These are phyloP conservation scores for Moesziomyces globuligerus DNA, from an alignment of 1,284 basidiomycete genomes.

Conservation along the genomic window DNA sequence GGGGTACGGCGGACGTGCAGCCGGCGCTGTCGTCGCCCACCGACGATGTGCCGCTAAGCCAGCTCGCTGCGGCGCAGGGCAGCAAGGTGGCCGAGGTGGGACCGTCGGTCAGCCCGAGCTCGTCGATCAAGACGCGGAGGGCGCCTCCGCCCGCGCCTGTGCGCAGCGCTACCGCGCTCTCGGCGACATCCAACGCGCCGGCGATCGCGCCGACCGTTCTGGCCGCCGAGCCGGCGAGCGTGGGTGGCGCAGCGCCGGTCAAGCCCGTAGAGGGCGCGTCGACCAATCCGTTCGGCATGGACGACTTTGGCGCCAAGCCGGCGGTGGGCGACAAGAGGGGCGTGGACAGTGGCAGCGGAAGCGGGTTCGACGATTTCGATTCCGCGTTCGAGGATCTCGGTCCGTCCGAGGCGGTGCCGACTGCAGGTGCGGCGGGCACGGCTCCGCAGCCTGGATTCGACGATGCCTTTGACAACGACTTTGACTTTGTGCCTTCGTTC, in stretches of 20 bases:
- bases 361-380: slow-evolving; percentile 64
- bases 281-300: slow-evolving; percentile 49
- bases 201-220: slow-evolving; percentile 19
- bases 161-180: slow-evolving; percentile 31
- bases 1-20: slow-evolving; percentile 20
- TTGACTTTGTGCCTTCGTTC: slow-evolving; percentile 63
- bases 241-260: slow-evolving; percentile 11
- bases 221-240: slow-evolving; percentile 18
- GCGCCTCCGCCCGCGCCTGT: slow-evolving; percentile 60
- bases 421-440: not conserved
- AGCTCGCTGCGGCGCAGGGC: slow-evolving; percentile 24
- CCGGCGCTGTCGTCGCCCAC: slow-evolving; percentile 19
- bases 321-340: slow-evolving; percentile 10
- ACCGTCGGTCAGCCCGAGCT: slow-evolving; percentile 25
- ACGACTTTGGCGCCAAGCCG: slow-evolving; percentile 26
- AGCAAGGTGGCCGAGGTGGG: slow-evolving; percentile 4
- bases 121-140: slow-evolving; percentile 54
- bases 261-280: slow-evolving; percentile 12
- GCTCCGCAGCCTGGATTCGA: slow-evolving; percentile 47
- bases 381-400: slow-evolving; percentile 64
- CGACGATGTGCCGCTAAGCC: slow-evolving; percentile 45
- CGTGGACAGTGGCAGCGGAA: slow-evolving; percentile 35
- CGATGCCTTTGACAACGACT: slow-evolving; percentile 61
- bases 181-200: slow-evolving; percentile 24
- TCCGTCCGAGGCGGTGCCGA: slow-evolving; percentile 47